A percentile compares a stretch with the other conserved stretches of the same genome.
These are phyloP conservation scores for Hibiscus mutabilis DNA, from an alignment of 345 rosid species.

Conservation along the genomic window DNA sequence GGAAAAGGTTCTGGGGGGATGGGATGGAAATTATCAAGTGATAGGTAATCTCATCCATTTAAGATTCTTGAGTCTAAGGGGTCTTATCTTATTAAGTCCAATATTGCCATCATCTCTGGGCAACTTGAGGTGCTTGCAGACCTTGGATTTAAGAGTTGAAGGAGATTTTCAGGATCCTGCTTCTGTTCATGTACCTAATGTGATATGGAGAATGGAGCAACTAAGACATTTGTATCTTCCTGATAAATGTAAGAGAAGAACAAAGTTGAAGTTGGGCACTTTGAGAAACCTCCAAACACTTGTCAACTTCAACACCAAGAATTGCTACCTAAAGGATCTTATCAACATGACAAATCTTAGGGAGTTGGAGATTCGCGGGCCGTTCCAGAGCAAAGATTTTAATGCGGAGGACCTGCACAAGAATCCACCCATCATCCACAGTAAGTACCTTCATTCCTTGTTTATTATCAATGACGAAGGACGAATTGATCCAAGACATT, in stretches of 20 bases:
- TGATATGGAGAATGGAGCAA: too few species aligned
- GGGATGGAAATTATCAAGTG: constrained; percentile 6
- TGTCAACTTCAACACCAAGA: too few species aligned
- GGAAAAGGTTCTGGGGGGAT: constrained; percentile 10
- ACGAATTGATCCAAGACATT: not conserved
- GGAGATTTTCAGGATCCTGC: too few species aligned
- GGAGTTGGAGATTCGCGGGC: not conserved
- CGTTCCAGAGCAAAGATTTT: not conserved
- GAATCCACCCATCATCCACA: too few species aligned
- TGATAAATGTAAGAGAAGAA: too few species aligned
- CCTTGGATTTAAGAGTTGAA: constrained; percentile 13
- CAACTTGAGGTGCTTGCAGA: constrained; percentile 11
- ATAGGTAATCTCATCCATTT: too few species aligned
- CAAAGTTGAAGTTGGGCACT: too few species aligned
- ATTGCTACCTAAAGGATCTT: too few species aligned
- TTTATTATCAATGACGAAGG: not conserved
- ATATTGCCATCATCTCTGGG: constrained; percentile 19
- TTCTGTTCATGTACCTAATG: too few species aligned
- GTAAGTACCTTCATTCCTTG: not conserved
- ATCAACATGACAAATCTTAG: not conserved
- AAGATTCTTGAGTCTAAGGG: constrained; percentile 9
- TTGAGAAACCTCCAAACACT: too few species aligned
- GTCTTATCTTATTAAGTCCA: not conserved
- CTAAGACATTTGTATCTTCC: too few species aligned
- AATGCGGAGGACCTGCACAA: too few species aligned